Percentiles rank a stretch among this genome's conserved stretches.
phyloP scores from a whole-genome alignment of 2,329 filamentous ascomycete species.

The Curvularia sp. region DNA sequence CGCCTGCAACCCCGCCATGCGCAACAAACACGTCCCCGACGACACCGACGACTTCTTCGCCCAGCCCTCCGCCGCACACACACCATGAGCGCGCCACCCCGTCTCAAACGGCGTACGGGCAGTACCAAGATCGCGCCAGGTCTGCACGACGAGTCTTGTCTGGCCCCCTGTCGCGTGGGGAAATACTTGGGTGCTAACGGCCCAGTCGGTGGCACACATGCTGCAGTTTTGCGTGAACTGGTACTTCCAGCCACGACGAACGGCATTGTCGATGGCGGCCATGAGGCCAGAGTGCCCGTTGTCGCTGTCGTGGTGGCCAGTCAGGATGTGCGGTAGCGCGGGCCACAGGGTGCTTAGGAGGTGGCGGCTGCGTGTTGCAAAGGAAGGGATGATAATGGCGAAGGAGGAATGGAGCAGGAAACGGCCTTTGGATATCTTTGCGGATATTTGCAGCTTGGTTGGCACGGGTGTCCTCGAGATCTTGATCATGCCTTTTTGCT shows the following conservation, averaged over 20 bases:
- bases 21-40: conserved; percentile 8
- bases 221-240: conserved; percentile 29
- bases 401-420: conserved; percentile 33
- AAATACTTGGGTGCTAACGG: conserved; percentile 16
- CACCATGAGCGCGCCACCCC: conserved; percentile 40
- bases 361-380: conserved; percentile 13
- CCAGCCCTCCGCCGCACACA: conserved; percentile 7
- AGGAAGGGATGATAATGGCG: conserved; percentile 26
- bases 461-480: conserved; percentile 26
- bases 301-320: conserved; percentile 33
- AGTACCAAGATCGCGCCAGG: conserved; percentile 38
- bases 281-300: conserved; percentile 35
- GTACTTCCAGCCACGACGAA: conserved; percentile 26
- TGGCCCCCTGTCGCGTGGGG: conserved; percentile 20
- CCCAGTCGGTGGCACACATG: conserved; percentile 39
- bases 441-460: conserved; percentile 18
- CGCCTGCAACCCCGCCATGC: conserved; percentile 13
- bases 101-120: conserved; percentile 36
- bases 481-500: conserved; percentile 14
- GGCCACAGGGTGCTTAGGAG: conserved; percentile 27
- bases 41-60: not conserved
- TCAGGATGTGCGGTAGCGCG: conserved; percentile 35
- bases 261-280: conserved; percentile 29
- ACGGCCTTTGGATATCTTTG: conserved; percentile 21
- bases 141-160: conserved; percentile 25